Percentiles rank a stretch among this genome's conserved stretches.
Conservation (phyloP, 306 rosid genomes). For the Corylus avellana region DNA sequence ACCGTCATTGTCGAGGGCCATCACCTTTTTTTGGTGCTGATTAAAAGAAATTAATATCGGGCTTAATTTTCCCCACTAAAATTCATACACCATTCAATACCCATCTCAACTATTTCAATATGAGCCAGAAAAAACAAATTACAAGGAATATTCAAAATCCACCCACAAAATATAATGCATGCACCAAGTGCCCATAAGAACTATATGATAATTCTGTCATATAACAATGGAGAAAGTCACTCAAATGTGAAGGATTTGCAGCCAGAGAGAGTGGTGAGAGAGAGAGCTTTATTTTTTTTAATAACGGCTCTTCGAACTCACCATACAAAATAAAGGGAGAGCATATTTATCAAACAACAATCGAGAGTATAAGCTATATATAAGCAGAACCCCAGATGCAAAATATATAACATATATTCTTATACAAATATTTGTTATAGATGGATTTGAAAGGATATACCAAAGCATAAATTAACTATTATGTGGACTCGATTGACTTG, state of each 20-base stretch:
- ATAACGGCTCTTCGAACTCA: too few species aligned
- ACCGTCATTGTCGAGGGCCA: slow-evolving; percentile 38
- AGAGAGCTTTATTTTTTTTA: too few species aligned
- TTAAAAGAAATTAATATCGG: background rate
- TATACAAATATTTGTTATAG: background rate
- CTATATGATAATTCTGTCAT: background rate
- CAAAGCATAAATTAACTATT: background rate
- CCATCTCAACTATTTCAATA: slow-evolving; percentile 22
- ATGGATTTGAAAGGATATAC: background rate
- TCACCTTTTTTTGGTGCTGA: slow-evolving; percentile 6
- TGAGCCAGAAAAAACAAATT: slow-evolving; percentile 10
- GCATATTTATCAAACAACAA: background rate
- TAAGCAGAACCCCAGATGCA: background rate
- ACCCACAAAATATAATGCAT: slow-evolving; percentile 22
- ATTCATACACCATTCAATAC: slow-evolving; percentile 32
- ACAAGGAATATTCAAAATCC: slow-evolving; percentile 12
- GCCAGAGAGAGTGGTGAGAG: too few species aligned
- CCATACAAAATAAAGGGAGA: background rate
- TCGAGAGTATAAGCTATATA: background rate
- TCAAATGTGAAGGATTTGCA: too few species aligned
- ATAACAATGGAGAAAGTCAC: background rate
- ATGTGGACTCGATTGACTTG: slow-evolving; percentile 39
- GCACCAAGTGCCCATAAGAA: background rate
- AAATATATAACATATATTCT: background rate
- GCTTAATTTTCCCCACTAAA: background rate